These are phyloP conservation scores for Cordyceps tenuipes DNA, from an alignment of 2,329 filamentous ascomycete genomes.

Conservation along the genomic window DNA sequence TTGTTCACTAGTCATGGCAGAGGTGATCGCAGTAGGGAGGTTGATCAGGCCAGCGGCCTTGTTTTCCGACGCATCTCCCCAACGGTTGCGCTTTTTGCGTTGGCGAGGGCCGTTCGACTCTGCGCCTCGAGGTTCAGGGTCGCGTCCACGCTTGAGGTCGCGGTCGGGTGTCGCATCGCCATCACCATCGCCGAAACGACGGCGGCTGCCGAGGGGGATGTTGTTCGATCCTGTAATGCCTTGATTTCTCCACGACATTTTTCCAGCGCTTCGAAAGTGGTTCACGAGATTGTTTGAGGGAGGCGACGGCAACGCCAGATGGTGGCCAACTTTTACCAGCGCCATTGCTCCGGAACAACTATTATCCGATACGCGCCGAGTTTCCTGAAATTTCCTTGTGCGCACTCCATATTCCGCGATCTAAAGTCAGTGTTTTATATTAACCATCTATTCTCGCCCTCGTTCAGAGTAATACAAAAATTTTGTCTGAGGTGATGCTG, in stretches of 20 bases:
- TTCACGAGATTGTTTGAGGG: neutral
- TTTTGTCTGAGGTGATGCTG: neutral
- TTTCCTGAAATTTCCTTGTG: too few relatives aligned
- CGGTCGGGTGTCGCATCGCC: constrained; percentile 28
- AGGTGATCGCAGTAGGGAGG: constrained; percentile 88
- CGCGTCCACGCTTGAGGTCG: constrained; percentile 79
- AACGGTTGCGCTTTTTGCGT: constrained; percentile 97
- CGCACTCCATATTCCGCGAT: neutral
- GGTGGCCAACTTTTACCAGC: constrained; percentile 8
- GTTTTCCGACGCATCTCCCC: constrained; percentile 96
- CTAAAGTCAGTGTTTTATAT: neutral
- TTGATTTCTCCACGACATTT: constrained; percentile 60
- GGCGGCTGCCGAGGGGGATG: constrained; percentile 82
- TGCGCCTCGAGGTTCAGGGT: constrained; percentile 64
- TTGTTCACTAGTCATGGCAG: constrained; percentile 97
- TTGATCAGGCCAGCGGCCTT: constrained; percentile 98
- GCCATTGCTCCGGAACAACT: constrained; percentile 3
- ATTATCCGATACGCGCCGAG: neutral
- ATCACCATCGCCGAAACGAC: constrained; percentile 57
- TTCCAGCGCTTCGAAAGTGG: constrained; percentile 13
- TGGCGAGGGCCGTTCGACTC: constrained; percentile 70
- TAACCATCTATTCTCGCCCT: neutral
- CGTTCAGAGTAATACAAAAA: neutral
- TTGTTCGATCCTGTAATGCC: constrained; percentile 98
- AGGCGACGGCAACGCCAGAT: neutral